Conservation (phyloP, 1,284 basidiomycete genomes). For the Hypsizygus ulmarius region DNA sequence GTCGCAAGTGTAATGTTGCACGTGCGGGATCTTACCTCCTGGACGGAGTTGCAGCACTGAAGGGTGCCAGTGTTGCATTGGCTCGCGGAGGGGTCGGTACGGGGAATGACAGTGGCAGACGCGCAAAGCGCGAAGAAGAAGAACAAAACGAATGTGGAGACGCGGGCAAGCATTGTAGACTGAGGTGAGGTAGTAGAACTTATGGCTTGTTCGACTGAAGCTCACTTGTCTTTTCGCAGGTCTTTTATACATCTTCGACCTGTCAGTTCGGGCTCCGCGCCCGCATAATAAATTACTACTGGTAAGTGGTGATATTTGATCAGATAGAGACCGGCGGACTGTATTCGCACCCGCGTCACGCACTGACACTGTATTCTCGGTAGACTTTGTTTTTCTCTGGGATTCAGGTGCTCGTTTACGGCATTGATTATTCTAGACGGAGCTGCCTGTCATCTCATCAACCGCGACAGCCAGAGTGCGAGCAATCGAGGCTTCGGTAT, state of each 20-base stretch:
- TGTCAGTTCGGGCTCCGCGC: conserved; percentile 6
- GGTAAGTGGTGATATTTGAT: no score
- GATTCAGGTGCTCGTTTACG: no score
- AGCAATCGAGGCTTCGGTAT: no score
- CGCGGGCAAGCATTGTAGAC: conserved; percentile 11
- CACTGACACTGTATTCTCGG: no score
- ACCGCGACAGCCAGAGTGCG: no score
- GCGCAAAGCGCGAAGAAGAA: conserved; percentile 16
- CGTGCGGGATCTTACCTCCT: conserved; percentile 2
- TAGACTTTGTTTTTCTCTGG: no score
- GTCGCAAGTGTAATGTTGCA: no score
- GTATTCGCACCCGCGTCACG: no score
- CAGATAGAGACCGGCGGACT: no score
- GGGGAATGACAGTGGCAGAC: conserved; percentile 15
- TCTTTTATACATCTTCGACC: conserved; percentile 6
- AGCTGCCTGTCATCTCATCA: no score
- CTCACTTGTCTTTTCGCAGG: not conserved
- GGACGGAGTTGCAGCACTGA: conserved; percentile 19
- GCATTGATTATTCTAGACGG: no score
- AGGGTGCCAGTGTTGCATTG: conserved; percentile 13
- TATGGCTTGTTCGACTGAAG: conserved; percentile 11
- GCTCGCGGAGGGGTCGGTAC: conserved; percentile 2
- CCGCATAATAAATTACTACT: no score
- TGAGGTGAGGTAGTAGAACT: conserved; percentile 11
- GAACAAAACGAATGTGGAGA: conserved; percentile 8